A percentile compares a stretch with the other conserved stretches of the same genome.
Evolutionary conservation across 371 early-diverging fungal species (phyloP).

Genomic region (Apophysomyces sp.): DNA sequence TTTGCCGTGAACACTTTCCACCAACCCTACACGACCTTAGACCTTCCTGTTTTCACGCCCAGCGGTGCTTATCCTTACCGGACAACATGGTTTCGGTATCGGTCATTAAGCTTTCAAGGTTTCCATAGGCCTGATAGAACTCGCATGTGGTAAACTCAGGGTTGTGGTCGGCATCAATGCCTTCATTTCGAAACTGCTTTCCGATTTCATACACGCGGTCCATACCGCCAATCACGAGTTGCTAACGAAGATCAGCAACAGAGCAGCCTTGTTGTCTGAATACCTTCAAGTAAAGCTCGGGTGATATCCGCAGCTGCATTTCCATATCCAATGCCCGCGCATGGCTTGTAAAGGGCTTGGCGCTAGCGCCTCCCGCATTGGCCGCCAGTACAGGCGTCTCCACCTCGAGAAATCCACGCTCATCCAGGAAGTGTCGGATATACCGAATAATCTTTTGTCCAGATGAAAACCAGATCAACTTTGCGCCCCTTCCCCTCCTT

Average conservation of each 20-base stretch:
- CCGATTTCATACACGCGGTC: constrained; percentile 97
- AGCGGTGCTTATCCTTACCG: constrained; percentile 20
- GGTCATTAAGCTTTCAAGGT: constrained; percentile 76
- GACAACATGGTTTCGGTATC: constrained; percentile 86
- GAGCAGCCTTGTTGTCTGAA: not conserved
- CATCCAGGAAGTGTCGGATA: constrained; percentile 79
- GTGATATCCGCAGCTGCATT: constrained; percentile 90
- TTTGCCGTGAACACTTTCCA: constrained; percentile 72
- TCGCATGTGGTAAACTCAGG: constrained; percentile 99
- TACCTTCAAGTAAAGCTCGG: constrained; percentile 94
- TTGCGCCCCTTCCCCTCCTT: not conserved
- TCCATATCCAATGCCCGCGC: constrained; percentile 81
- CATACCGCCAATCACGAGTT: constrained; percentile 94
- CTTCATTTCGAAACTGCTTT: constrained; percentile 98
- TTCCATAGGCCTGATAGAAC: constrained; percentile 95
- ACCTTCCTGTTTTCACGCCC: no score
- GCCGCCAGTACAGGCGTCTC: constrained; percentile 95
- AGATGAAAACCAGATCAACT: no score
- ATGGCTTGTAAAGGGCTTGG: constrained; percentile 90
- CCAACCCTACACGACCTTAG: constrained; percentile 68
- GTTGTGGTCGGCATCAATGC: constrained; percentile 96
- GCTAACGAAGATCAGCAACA: constrained; percentile 26
- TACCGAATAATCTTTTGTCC: constrained; percentile 61
- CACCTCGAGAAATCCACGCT: constrained; percentile 88
- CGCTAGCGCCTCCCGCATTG: constrained; percentile 94